These are phyloP conservation scores for Lichtheimia ramosa DNA, from an alignment of 371 early-diverging fungal species.

Conservation along the genomic window DNA sequence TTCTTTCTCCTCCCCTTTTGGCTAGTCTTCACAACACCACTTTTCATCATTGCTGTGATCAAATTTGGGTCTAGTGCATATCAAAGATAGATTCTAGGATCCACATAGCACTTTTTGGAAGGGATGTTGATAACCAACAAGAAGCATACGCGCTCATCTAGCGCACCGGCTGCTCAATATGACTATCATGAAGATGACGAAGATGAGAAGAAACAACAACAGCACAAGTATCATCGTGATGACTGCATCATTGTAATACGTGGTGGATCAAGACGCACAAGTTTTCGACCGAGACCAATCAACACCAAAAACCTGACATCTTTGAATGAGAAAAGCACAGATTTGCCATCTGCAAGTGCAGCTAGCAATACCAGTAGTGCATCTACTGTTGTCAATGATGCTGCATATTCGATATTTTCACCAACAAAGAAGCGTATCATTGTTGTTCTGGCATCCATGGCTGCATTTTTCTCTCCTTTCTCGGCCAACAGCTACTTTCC, in stretches of 20 bases:
- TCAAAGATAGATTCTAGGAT: no score
- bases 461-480: slow-evolving; percentile 27
- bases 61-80: no score
- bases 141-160: slow-evolving; percentile 2
- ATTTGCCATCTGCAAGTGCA: background rate
- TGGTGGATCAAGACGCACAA: background rate
- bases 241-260: background rate
- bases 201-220: background rate
- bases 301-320: background rate
- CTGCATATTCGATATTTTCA: slow-evolving; percentile 11
- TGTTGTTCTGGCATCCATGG: slow-evolving; percentile 19
- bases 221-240: background rate
- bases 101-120: no score
- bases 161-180: slow-evolving; percentile 3
- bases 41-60: no score
- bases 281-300: background rate
- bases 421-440: slow-evolving; percentile 14
- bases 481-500: slow-evolving; percentile 29
- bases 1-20: no score
- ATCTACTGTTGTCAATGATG: background rate
- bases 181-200: background rate
- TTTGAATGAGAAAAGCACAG: background rate
- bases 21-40: no score
- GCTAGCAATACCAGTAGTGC: background rate
- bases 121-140: no score